Evolutionary conservation across 116 monocot genomes (phyloP).

Genomic region (Thalassia testudinum): DNA sequence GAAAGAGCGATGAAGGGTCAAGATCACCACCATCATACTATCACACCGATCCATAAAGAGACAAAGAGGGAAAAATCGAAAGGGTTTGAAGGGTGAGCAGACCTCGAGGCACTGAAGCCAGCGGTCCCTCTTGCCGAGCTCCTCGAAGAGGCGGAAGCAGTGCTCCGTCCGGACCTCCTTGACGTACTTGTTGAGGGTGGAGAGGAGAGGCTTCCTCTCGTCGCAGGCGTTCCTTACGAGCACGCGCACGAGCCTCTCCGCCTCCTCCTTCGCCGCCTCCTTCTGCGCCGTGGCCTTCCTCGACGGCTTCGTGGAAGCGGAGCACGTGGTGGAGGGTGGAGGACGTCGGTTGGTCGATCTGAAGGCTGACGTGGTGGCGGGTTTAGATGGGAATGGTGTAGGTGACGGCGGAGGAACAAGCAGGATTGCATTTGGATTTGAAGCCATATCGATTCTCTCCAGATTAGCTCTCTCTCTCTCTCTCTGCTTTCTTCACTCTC

Average conservation of each 20-base stretch:
- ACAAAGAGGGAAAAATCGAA: not conserved
- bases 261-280: not conserved
- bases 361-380: too few relatives aligned
- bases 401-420: too few relatives aligned
- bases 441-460: too few relatives aligned
- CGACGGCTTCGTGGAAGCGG: too few relatives aligned
- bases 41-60: not conserved
- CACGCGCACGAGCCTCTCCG: slow-evolving; percentile 40
- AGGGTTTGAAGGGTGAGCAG: not conserved
- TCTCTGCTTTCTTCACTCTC: too few relatives aligned
- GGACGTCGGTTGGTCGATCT: too few relatives aligned
- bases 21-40: not conserved
- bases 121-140: slow-evolving; percentile 59
- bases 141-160: slow-evolving; percentile 90
- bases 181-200: slow-evolving; percentile 65
- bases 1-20: too few relatives aligned
- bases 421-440: too few relatives aligned
- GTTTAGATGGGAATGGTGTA: too few relatives aligned
- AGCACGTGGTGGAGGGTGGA: too few relatives aligned
- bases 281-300: too few relatives aligned
- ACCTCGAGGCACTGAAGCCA: slow-evolving; percentile 99
- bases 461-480: too few relatives aligned
- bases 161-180: slow-evolving; percentile 60
- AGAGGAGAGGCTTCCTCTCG: slow-evolving; percentile 28
- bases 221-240: slow-evolving; percentile 42